Percentiles rank a stretch among this genome's conserved stretches.
Conservation (phyloP, 2,329 filamentous ascomycete genomes). For the Epichloe aotearoae region DNA sequence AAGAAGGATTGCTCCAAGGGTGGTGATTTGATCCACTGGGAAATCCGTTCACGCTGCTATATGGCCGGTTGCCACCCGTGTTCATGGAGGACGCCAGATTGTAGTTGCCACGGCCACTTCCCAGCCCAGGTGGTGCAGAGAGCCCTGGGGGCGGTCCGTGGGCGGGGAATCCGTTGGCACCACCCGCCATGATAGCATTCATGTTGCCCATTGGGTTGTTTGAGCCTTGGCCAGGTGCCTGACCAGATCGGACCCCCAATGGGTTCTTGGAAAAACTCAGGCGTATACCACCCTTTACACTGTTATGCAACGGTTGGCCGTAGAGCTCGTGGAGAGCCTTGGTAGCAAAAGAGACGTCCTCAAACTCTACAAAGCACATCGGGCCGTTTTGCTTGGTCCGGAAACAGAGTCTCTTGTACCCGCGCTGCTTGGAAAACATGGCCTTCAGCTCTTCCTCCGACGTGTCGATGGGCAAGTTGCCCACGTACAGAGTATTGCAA, state of each 20-base stretch:
- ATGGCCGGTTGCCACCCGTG: slow-evolving; percentile 8
- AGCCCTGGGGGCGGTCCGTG: slow-evolving; percentile 75
- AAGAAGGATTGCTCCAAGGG: slow-evolving; percentile 13
- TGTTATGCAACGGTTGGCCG: slow-evolving; percentile 76
- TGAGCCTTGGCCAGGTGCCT: slow-evolving; percentile 34
- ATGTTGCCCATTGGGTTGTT: slow-evolving; percentile 37
- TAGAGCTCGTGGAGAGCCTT: slow-evolving; percentile 85
- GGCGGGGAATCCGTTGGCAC: slow-evolving; percentile 46
- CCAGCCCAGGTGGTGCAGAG: slow-evolving; percentile 58
- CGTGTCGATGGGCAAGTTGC: slow-evolving; percentile 86
- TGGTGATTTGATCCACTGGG: slow-evolving; percentile 11
- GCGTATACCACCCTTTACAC: slow-evolving; percentile 85
- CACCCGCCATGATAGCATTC: slow-evolving; percentile 40
- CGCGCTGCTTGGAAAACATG: slow-evolving; percentile 83
- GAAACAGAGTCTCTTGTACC: slow-evolving; percentile 92
- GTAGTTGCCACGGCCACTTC: slow-evolving; percentile 15
- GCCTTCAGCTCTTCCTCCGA: slow-evolving; percentile 92
- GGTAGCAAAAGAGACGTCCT: slow-evolving; percentile 82
- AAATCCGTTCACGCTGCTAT: slow-evolving; percentile 8
- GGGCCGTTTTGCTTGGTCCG: slow-evolving; percentile 89
- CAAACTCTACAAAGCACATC: slow-evolving; percentile 99
- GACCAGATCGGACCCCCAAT: slow-evolving; percentile 74
- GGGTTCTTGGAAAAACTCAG: slow-evolving; percentile 97
- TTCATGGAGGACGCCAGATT: slow-evolving; percentile 11
- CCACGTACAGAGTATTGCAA: slow-evolving; percentile 95